Percentiles rank a stretch among this genome's conserved stretches.
phyloP scores from a whole-genome alignment of 192 early-diverging fungal species.

The Paraglomus occultum region DNA sequence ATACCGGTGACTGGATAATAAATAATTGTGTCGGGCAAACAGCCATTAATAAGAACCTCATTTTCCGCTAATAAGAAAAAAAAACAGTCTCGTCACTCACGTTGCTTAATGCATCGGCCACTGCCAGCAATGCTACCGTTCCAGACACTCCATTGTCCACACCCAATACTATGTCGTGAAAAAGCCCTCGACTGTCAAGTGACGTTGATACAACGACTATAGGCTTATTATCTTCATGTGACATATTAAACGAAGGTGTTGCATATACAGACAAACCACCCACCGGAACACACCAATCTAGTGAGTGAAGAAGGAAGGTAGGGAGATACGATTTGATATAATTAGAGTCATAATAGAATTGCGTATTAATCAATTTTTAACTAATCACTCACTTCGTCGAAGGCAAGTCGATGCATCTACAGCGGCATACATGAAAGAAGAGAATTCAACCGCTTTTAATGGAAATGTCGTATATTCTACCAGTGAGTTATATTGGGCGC shows the following conservation, averaged over 20 bases:
- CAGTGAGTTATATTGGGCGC: slow-evolving; percentile 41
- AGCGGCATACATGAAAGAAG: slow-evolving; percentile 70
- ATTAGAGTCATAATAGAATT: background rate
- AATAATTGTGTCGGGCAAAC: background rate
- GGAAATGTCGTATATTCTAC: slow-evolving; percentile 58
- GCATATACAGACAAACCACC: slow-evolving; percentile 70
- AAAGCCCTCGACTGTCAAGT: slow-evolving; percentile 63
- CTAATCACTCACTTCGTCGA: slow-evolving; percentile 49
- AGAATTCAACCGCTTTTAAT: slow-evolving; percentile 67
- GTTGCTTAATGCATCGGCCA: slow-evolving; percentile 67
- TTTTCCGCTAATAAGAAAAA: no score
- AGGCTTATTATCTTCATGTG: slow-evolving; percentile 55
- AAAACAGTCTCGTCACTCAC: slow-evolving; percentile 38
- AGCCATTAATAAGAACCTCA: background rate
- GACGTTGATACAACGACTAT: slow-evolving; percentile 66
- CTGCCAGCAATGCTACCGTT: slow-evolving; percentile 60
- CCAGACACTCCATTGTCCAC: slow-evolving; percentile 56
- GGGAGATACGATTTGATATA: no score
- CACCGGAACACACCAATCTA: slow-evolving; percentile 65
- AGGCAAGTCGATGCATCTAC: slow-evolving; percentile 66
- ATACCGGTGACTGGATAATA: slow-evolving; percentile 40
- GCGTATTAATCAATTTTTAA: background rate
- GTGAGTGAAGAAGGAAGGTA: background rate
- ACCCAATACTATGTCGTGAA: slow-evolving; percentile 63
- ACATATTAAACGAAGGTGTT: slow-evolving; percentile 56